These are phyloP conservation scores for Aquilaria yunnanensis DNA, from an alignment of 345 rosid genomes.

Conservation along the genomic window DNA sequence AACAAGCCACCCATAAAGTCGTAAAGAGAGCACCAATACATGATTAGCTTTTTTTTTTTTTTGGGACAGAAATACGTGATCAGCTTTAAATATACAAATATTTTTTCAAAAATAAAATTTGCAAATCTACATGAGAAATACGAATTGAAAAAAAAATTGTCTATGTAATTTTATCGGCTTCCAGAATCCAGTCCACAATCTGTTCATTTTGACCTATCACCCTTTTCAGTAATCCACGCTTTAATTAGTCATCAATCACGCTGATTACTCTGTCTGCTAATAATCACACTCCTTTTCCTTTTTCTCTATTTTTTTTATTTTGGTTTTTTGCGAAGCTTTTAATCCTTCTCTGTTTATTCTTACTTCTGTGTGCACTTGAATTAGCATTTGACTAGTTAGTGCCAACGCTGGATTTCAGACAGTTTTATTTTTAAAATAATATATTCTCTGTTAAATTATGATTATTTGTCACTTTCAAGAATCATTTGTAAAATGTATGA, in stretches of 20 bases:
- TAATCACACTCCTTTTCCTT: constrained; percentile 15
- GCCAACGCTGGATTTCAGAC: background rate
- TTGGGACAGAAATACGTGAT: too few species aligned
- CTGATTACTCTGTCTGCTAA: constrained; percentile 13
- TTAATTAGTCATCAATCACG: constrained; percentile 17
- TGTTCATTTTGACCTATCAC: constrained; percentile 13
- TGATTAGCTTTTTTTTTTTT: too few species aligned
- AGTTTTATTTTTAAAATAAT: background rate
- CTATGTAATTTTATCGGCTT: too few species aligned
- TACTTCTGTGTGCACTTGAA: background rate
- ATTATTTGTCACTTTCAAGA: constrained; percentile 32
- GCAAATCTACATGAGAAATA: too few species aligned
- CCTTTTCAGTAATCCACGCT: constrained; percentile 23
- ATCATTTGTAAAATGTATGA: background rate
- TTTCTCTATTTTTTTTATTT: constrained; percentile 4
- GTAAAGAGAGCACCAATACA: too few species aligned
- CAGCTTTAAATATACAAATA: too few species aligned
- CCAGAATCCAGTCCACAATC: too few species aligned
- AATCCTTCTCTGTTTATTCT: background rate
- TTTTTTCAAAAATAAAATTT: too few species aligned
- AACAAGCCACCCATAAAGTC: too few species aligned
- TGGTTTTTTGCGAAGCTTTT: background rate
- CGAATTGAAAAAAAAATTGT: too few species aligned
- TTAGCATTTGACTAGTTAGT: constrained; percentile 10
- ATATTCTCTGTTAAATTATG: constrained; percentile 18